Base-by-base conservation (phyloP, 495 filamentous ascomycete species). In the Xylaria venustula region DNA sequence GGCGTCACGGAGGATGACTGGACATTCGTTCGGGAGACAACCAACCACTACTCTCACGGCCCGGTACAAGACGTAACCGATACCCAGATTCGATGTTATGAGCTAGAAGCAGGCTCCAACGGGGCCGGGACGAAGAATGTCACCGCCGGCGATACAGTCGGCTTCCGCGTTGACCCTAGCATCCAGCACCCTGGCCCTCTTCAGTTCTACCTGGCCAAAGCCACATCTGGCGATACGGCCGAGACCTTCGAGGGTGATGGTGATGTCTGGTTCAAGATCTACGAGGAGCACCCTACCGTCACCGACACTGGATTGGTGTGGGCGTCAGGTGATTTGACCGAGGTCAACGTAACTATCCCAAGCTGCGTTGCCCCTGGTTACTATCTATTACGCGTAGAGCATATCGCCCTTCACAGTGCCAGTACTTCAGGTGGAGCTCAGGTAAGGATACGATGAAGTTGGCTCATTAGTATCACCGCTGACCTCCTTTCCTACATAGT, bases 301-400 rank as follows among this genome's bases (percentile, higher is more conserved):
- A 71, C 65, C 22, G 44, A 46, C 0, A 63, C 71, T 20, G 58
- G 48, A 2, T 70, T 82, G 34, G 76, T 67, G 0, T 83, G 80
- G 80, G 63, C 74, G 17, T 55, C 62, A 5, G 12, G n/a, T 46
- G 66, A 51, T 30, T 23, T 47, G 19, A 49, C 48, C 15, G 65
- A 59, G 11, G 69, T 83, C 44, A 61, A 68, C 34, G 76, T 83
- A 32, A 73, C 46, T 42, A 80, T 83, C 60, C 82, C 81, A 15
- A 64, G 71, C 32, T 75, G 73, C 48, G 65, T 83, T n/a, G 71
- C 76, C 9, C 65, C 78, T 22, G 83, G 83, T 44, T 74, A 83
- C 32, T 86, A 86, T 64, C 78, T 87, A 22, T 67, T 86, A 7
- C 77, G 83, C 2, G 78, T 77, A 7, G 84, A 86, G 72, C 80